A percentile compares a stretch with the other conserved stretches of the same genome.
These are phyloP conservation scores for Mucor velutinosus DNA, from an alignment of 371 early-diverging fungal species.

Conservation along the genomic window DNA sequence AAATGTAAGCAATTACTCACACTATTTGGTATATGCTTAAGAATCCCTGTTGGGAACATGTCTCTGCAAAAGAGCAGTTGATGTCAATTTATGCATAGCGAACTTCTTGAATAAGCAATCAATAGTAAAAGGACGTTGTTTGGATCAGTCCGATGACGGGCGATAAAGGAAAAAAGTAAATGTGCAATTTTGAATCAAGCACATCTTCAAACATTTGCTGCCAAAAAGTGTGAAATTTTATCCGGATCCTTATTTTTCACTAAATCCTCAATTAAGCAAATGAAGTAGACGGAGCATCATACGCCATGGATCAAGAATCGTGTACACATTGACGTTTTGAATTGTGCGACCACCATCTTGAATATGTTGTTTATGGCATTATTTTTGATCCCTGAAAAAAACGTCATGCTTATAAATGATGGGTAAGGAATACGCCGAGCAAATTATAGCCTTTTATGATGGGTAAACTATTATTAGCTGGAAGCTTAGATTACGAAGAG, in stretches of 20 bases:
- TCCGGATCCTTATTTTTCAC: neutral
- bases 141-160: neutral
- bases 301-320: neutral
- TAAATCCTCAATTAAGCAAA: neutral
- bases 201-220: neutral
- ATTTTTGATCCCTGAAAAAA: neutral
- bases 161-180: neutral
- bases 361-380: neutral
- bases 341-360: neutral
- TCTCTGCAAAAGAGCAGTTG: neutral
- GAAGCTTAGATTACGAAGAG: neutral
- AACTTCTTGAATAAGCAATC: neutral
- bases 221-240: neutral
- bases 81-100: neutral
- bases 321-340: neutral
- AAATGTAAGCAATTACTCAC: neutral
- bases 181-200: neutral
- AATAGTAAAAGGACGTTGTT: neutral
- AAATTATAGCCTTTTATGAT: neutral
- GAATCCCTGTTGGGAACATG: neutral
- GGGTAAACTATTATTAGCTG: neutral
- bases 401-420: neutral
- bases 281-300: neutral
- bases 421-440: neutral
- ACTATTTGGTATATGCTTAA: neutral